A percentile compares a stretch with the other conserved stretches of the same genome.
phyloP scores from a whole-genome alignment of 1,284 basidiomycete genomes.

The Ustilago xerochloae region DNA sequence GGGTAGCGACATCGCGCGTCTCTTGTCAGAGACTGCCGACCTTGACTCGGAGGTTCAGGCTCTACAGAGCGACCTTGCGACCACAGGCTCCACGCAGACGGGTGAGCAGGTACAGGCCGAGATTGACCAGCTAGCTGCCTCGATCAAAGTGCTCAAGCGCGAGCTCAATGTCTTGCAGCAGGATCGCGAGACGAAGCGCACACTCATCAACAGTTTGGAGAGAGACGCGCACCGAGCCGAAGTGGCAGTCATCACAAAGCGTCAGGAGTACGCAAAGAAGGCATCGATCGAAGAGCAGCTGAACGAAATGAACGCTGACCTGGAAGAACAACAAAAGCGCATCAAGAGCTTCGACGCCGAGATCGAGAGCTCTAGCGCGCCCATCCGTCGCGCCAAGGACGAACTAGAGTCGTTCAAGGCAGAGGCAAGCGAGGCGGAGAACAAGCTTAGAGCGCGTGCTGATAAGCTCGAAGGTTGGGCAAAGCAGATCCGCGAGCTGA shows the following conservation, averaged over 20 bases:
- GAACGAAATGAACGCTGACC: conserved; percentile 73
- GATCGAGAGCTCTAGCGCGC: conserved; percentile 76
- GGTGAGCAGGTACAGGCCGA: conserved; percentile 55
- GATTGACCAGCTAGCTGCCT: conserved; percentile 51
- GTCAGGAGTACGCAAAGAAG: conserved; percentile 49
- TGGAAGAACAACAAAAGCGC: conserved; percentile 69
- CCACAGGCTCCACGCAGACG: conserved; percentile 53
- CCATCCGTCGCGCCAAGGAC: conserved; percentile 77
- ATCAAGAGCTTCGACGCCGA: conserved; percentile 72
- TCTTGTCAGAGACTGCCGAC: conserved; percentile 32
- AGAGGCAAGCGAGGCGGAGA: conserved; percentile 73
- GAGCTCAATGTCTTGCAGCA: conserved; percentile 53
- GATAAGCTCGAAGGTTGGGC: conserved; percentile 38
- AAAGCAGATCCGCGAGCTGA: conserved; percentile 54
- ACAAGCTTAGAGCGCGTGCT: conserved; percentile 71
- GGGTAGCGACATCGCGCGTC: conserved; percentile 45
- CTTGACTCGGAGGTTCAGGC: conserved; percentile 44
- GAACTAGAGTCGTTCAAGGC: conserved; percentile 74
- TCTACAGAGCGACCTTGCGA: conserved; percentile 50
- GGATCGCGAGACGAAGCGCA: conserved; percentile 51
- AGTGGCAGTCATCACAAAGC: conserved; percentile 69
- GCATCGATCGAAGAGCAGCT: conserved; percentile 50
- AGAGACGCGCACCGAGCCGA: conserved; percentile 49
- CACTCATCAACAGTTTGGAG: conserved; percentile 43
- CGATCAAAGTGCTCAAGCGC: conserved; percentile 54